A percentile compares a stretch with the other conserved stretches of the same genome.
Evolutionary conservation across 2,329 filamentous ascomycete genomes (phyloP).

Genomic region (Cladosporium colombiae): DNA sequence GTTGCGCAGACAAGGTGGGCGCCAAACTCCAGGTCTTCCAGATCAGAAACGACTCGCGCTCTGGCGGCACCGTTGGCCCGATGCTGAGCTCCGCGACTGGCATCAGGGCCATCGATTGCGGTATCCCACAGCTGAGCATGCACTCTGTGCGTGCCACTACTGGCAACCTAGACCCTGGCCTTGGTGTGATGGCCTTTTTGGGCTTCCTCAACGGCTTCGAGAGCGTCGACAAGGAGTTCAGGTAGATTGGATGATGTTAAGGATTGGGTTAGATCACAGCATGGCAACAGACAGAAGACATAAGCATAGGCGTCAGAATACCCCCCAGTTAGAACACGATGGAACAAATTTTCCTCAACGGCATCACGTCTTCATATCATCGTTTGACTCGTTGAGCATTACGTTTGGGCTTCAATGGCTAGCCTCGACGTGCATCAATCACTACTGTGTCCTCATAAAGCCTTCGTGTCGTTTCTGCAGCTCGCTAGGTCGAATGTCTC

Average conservation of each 20-base stretch:
- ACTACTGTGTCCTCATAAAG: slow-evolving; percentile 24
- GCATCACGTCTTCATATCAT: background rate
- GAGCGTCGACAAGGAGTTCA: slow-evolving; percentile 79
- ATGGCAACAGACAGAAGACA: background rate
- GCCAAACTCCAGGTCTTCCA: slow-evolving; percentile 83
- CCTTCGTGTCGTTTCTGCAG: slow-evolving; percentile 23
- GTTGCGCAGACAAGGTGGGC: slow-evolving; percentile 73
- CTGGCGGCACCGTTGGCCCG: slow-evolving; percentile 92
- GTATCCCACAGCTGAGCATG: slow-evolving; percentile 91
- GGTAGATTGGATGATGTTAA: slow-evolving; percentile 22
- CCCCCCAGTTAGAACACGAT: background rate
- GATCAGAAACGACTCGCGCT: slow-evolving; percentile 87
- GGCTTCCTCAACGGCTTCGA: slow-evolving; percentile 87
- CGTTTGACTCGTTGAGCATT: slow-evolving; percentile 11
- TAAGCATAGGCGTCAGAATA: slow-evolving; percentile 13
- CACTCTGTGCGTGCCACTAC: slow-evolving; percentile 89
- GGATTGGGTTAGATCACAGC: background rate
- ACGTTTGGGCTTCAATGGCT: slow-evolving; percentile 3
- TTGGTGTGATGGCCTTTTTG: slow-evolving; percentile 86
- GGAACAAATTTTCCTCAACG: background rate
- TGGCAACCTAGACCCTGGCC: slow-evolving; percentile 78
- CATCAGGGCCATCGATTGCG: slow-evolving; percentile 80
- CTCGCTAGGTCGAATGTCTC: slow-evolving; percentile 28
- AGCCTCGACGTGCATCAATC: background rate
- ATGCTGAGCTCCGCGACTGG: slow-evolving; percentile 81